Conservation (phyloP, 306 rosid genomes). For the Crataegus laevigata region DNA sequence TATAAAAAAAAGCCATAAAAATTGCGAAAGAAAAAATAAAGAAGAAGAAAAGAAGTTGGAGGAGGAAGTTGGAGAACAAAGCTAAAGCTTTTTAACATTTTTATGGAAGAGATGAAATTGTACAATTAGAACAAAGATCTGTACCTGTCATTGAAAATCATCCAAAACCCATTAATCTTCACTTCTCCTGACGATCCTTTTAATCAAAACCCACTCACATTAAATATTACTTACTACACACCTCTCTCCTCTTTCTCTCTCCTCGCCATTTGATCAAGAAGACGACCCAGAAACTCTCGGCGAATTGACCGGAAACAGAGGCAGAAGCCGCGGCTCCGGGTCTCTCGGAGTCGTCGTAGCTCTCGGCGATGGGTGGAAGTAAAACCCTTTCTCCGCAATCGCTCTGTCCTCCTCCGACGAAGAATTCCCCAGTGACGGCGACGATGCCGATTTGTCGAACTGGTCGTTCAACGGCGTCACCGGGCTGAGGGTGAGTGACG, state of each 20-base stretch:
- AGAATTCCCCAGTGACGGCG: conserved; percentile 78
- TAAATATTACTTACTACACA: background rate
- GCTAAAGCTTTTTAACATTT: background rate
- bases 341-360: conserved; percentile 56
- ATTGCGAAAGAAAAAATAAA: background rate
- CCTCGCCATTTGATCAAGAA: conserved; percentile 24
- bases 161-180: conserved; percentile 2
- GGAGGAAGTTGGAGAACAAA: background rate
- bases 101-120: conserved; percentile 13
- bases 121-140: background rate
- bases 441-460: conserved; percentile 52
- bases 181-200: background rate
- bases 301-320: conserved; percentile 72
- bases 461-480: conserved; percentile 78
- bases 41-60: background rate
- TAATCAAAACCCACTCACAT: background rate
- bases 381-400: conserved; percentile 86
- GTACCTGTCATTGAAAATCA: conserved; percentile 9
- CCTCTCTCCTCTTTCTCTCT: background rate
- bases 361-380: conserved; percentile 66
- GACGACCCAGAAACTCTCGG: conserved; percentile 74
- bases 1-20: background rate
- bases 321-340: conserved; percentile 64
- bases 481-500: conserved; percentile 85
- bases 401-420: conserved; percentile 82